These are phyloP conservation scores for Fusarium sp. DNA, from an alignment of 2,329 filamentous ascomycete species.

Conservation along the genomic window DNA sequence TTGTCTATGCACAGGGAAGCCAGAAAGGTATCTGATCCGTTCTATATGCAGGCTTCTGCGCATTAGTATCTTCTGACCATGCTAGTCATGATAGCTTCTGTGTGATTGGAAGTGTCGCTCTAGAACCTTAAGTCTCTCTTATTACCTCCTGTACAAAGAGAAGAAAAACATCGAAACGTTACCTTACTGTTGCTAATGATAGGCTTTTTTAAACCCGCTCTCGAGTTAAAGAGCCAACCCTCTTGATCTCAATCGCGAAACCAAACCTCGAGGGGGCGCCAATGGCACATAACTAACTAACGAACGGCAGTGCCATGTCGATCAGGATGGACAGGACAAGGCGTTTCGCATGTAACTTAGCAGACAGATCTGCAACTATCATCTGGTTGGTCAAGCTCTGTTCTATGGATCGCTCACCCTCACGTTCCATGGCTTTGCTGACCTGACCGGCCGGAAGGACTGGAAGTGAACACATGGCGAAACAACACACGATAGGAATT, in stretches of 20 bases:
- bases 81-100: slow-evolving; percentile 8
- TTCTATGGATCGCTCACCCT: slow-evolving; percentile 32
- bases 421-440: slow-evolving; percentile 14
- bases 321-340: slow-evolving; percentile 24
- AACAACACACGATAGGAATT: slow-evolving; percentile 12
- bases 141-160: not conserved
- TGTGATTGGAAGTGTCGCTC: not conserved
- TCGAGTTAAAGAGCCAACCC: not conserved
- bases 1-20: slow-evolving; percentile 28
- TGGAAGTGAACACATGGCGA: slow-evolving; percentile 9
- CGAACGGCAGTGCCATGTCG: slow-evolving; percentile 18
- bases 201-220: not conserved
- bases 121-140: not conserved
- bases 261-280: not conserved
- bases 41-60: slow-evolving; percentile 34
- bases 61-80: slow-evolving; percentile 13
- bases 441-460: slow-evolving; percentile 9
- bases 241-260: not conserved
- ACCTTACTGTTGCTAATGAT: not conserved
- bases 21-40: slow-evolving; percentile 22
- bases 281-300: slow-evolving; percentile 14
- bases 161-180: not conserved
- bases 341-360: slow-evolving; percentile 24
- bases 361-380: slow-evolving; percentile 42
- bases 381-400: slow-evolving; percentile 23